Evolutionary conservation across 2,329 filamentous ascomycete species (phyloP).

Genomic region (Thermothelomyces thermophilus): DNA sequence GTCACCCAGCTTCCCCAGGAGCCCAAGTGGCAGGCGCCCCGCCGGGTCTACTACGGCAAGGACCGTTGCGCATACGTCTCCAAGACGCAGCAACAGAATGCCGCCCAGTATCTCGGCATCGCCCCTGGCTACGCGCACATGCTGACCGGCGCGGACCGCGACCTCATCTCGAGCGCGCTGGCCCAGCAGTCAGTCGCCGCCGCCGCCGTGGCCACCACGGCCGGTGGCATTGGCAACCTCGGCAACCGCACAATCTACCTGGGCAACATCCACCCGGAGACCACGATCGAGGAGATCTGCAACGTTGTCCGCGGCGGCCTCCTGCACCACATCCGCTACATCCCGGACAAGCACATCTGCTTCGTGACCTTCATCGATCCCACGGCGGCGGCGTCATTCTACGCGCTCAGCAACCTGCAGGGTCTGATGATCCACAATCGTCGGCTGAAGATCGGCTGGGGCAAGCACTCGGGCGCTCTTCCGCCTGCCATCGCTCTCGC

Average conservation of each 20-base stretch:
- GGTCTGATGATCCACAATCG: slow-evolving; percentile 99
- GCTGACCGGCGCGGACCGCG: slow-evolving; percentile 89
- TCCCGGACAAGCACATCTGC: slow-evolving; percentile 99
- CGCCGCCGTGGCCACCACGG: slow-evolving; percentile 91
- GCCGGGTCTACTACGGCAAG: slow-evolving; percentile 97
- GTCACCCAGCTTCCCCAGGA: slow-evolving; percentile 95
- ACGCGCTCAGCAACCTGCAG: slow-evolving; percentile 93
- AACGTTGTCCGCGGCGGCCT: slow-evolving; percentile 95
- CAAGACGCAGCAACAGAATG: slow-evolving; percentile 99
- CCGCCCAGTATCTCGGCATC: slow-evolving; percentile 94
- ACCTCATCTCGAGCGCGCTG: slow-evolving; percentile 91
- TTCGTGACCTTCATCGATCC: slow-evolving; percentile 99
- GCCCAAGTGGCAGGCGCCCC: slow-evolving; percentile 90
- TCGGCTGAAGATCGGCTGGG: slow-evolving; percentile 97
- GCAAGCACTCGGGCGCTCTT: slow-evolving; percentile 94
- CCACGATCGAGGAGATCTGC: slow-evolving; percentile 98
- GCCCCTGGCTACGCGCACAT: slow-evolving; percentile 95
- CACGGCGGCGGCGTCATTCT: slow-evolving; percentile 95
- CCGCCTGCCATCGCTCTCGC: slow-evolving; percentile 93
- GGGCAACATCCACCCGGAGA: slow-evolving; percentile 98
- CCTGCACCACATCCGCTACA: slow-evolving; percentile 96
- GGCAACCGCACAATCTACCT: slow-evolving; percentile 97
- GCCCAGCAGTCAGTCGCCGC: slow-evolving; percentile 97
- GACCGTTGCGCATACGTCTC: slow-evolving; percentile 97
- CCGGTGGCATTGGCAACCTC: slow-evolving; percentile 93